phyloP scores from a whole-genome alignment of 192 early-diverging fungal species.

The Linnemannia schmuckeri region DNA sequence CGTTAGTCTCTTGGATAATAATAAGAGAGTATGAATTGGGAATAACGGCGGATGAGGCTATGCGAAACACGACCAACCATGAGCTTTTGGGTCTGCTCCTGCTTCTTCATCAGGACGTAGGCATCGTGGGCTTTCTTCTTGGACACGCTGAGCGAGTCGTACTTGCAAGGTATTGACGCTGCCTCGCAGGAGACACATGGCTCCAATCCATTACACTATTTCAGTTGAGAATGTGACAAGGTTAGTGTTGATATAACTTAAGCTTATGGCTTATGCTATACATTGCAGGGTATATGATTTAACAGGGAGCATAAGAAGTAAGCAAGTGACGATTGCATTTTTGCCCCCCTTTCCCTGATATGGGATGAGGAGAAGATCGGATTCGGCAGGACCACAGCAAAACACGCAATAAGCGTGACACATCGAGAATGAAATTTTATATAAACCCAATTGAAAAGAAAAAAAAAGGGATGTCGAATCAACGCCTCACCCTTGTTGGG shows the following conservation, averaged over 20 bases:
- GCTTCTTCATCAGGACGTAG: slow-evolving; percentile 31
- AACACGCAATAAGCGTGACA: neutral
- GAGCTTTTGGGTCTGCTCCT: slow-evolving; percentile 29
- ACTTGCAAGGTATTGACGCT: slow-evolving; percentile 22
- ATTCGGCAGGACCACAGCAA: neutral
- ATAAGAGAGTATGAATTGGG: neutral
- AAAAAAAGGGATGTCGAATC: neutral
- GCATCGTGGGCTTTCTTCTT: slow-evolving; percentile 38
- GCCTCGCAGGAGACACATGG: slow-evolving; percentile 39
- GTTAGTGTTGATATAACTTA: neutral
- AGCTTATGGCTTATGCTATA: too few relatives aligned
- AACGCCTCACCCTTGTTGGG: neutral
- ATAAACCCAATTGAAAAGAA: neutral
- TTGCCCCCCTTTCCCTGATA: neutral
- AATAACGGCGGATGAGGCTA: neutral
- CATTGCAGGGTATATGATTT: too few relatives aligned
- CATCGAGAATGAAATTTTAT: neutral
- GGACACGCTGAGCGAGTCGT: slow-evolving; percentile 29
- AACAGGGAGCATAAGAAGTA: too few relatives aligned
- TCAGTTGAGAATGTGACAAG: neutral
- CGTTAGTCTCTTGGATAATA: neutral
- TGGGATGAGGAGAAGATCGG: neutral
- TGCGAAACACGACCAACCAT: slow-evolving; percentile 22
- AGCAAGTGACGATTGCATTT: too few relatives aligned
- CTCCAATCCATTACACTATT: slow-evolving; percentile 53